Base-by-base conservation (phyloP, 2,329 filamentous ascomycete genomes). In the Blastomyces emzantsi region DNA sequence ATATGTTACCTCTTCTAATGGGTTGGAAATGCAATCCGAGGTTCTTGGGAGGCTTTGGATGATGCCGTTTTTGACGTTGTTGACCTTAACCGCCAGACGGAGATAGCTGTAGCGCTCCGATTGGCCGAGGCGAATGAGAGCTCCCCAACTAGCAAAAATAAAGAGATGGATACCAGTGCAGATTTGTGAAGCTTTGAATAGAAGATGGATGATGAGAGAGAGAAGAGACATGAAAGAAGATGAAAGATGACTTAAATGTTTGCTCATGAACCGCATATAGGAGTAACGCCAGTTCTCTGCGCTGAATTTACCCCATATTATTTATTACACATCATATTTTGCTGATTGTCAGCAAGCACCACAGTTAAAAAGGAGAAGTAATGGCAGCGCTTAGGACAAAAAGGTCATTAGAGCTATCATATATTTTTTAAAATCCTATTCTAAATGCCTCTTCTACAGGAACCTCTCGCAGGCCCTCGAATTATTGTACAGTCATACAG, bases 31-130 rank as follows among this genome's bases (percentile, higher is more conserved):
- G 43, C 39, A 30, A 22, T 36, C n/a, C 39, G 28, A 36, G 58
- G 43, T 13, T 13, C 19, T 60, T 47, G n/a, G 15, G 13, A 39
- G 33, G 33, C 5, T 43, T n/a, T 22, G 36, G 33, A 58, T 57
- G 61, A 62, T 57, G 61, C 33, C 33, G 5, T 28, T n/a, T 33
- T 62, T 62, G 61, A 45, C 52, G 61, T 62, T 62, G 51, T 11
- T 57, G 41, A 15, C 25, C 3, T 43, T 19, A 57, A 43, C 13
- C 41, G 36, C 51, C 36, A 33, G 25, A 52, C 61, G 61, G 61
- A 62, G 61, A 45, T 36, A 62, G 9, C n/a, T 58, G 55, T 22
- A 58, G n/a, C 25, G 55, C 55, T 58, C 55, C 55, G 36, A 58
- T 58, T 58, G 55, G 55, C 36, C 43, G 36, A 25, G 41, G 28